Base-by-base conservation (phyloP, 2,329 filamentous ascomycete species). In the Bretziella fagacearum region DNA sequence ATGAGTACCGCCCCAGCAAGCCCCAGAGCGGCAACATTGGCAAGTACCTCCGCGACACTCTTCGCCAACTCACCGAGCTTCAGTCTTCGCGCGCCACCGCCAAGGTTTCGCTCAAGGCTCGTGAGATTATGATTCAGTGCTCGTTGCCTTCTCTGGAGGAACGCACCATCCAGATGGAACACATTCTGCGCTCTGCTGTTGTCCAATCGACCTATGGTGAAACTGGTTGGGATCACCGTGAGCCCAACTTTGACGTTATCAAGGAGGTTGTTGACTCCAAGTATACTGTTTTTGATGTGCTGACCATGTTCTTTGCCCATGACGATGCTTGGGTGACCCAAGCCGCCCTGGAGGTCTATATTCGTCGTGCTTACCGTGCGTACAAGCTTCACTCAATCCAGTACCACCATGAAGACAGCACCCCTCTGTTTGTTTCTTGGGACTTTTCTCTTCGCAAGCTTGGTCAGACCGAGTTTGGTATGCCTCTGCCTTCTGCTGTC, bases 251-350 rank as follows among this genome's bases (percentile, higher is more conserved):
- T 46, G 82, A 93, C 18, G 71, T 93, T 53, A 81, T 98, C 66
- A 94, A 94, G 70, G 91, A 98, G 63, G 87, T 98, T 26, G 85
- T 98, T 45, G 91, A 98, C 64, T 96, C 91, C 47, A 93, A 93
- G 67, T 96, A 93, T 69, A 96, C 89, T 35, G 91, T 98, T 53
- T 94, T 95, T 56, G 91, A 98, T 59, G 91, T 98, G 15, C 65
- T 98, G 54, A 83, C 89, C 6, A 79, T 85, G 49, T 98, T 98
- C 76, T 98, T 98, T 60, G 83, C 79, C 27, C 86, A 98, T 64
- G 76, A 84, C 35, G 91, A 98, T 59, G 80, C 85, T 10, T 96
- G 86, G 84, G 89, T 98, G 25, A 84, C 84, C 6, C 69, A 95
- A 52, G 91, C 91, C 50, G 85, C 91, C 41, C 74, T 98, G 3